Evolutionary conservation across 192 early-diverging fungal genomes (phyloP).

Genomic region (Coemansia sp.): DNA sequence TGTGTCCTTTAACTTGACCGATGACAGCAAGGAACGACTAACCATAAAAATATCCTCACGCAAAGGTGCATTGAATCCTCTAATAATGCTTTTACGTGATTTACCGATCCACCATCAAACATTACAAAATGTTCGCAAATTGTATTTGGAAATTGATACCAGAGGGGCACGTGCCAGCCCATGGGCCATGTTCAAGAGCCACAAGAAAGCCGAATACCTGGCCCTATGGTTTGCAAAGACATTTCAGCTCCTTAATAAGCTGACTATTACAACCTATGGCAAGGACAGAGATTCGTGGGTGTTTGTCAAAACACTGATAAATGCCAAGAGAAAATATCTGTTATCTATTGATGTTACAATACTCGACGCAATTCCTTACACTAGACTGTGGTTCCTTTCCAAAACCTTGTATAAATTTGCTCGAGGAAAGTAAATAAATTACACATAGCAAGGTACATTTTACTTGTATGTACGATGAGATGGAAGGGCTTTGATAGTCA

Average conservation of each 20-base stretch:
- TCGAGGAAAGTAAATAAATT: not conserved
- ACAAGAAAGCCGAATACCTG: not conserved
- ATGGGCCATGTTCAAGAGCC: not conserved
- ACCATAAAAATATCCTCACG: not conserved
- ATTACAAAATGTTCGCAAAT: not conserved
- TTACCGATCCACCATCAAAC: not conserved
- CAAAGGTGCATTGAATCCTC: not conserved
- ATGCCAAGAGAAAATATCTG: not conserved
- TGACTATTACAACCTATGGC: not conserved
- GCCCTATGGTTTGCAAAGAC: not conserved
- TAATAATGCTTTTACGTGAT: not conserved
- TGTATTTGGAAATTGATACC: not conserved
- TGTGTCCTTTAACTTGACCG: no score
- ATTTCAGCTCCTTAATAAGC: not conserved
- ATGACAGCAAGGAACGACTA: no score
- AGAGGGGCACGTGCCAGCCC: not conserved
- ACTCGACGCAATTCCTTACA: not conserved
- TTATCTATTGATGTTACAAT: not conserved
- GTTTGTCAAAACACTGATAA: not conserved
- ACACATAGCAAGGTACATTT: no score
- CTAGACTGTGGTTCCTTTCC: not conserved
- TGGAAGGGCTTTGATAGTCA: no score
- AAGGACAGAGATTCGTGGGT: not conserved
- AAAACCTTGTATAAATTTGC: not conserved
- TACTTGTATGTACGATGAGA: no score